These are phyloP conservation scores for Vinca major DNA, from an alignment of 305 asterid genomes.

Conservation along the genomic window DNA sequence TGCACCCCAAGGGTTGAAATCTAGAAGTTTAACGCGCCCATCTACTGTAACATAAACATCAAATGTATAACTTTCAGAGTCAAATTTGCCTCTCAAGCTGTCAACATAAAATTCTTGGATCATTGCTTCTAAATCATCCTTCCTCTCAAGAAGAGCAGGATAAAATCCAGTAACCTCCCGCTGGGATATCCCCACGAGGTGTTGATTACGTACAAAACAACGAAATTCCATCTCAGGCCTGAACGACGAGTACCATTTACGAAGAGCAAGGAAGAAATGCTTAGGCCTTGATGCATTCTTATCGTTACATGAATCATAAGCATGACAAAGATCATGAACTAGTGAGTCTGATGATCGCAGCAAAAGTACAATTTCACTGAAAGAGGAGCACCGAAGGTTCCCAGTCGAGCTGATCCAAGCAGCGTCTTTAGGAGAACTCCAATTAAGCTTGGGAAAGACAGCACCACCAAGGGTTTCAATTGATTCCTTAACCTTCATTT, in stretches of 20 bases:
- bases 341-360: conserved; percentile 70
- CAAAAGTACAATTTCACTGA: conserved; percentile 70
- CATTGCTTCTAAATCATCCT: conserved; percentile 21
- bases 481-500: conserved; percentile 42
- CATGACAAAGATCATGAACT: conserved; percentile 68
- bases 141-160: conserved; percentile 53
- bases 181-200: conserved; percentile 60
- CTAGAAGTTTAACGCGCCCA: conserved; percentile 62
- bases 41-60: conserved; percentile 66
- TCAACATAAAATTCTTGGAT: conserved; percentile 35
- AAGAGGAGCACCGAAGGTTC: conserved; percentile 64
- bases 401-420: conserved; percentile 83
- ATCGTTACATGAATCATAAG: conserved; percentile 62
- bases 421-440: conserved; percentile 88
- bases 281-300: conserved; percentile 54
- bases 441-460: conserved; percentile 75
- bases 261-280: conserved; percentile 60
- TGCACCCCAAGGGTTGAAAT: conserved; percentile 89
- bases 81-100: conserved; percentile 42
- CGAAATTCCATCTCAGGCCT: conserved; percentile 91
- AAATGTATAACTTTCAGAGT: conserved; percentile 46
- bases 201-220: conserved; percentile 45
- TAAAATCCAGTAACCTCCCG: conserved; percentile 82
- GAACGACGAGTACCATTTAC: conserved; percentile 67
- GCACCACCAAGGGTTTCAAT: conserved; percentile 75